Conservation (phyloP, 306 rosid species). For the Casuarina glauca region DNA sequence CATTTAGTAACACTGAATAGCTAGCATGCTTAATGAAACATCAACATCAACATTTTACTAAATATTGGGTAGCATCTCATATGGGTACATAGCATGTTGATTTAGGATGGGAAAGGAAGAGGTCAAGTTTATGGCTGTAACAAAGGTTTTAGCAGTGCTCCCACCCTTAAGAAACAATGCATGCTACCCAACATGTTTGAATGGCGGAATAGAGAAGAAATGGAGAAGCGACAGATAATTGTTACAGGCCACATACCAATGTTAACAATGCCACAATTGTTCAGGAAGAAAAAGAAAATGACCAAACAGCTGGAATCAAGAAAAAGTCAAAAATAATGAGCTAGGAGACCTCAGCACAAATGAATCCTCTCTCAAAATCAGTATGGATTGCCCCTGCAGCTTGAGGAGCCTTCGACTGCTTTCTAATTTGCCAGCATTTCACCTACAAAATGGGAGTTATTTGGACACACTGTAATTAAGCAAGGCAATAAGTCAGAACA, state of each 20-base stretch:
- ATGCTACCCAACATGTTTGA: neutral
- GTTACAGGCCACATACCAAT: neutral
- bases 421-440: conserved; percentile 98
- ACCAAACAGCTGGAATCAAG: conserved; percentile 1
- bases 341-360: conserved; percentile 89
- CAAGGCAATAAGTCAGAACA: conserved; percentile 1
- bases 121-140: conserved; percentile 14
- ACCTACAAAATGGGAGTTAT: conserved; percentile 60
- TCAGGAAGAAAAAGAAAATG: conserved; percentile 12
- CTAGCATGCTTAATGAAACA: neutral
- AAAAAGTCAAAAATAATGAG: conserved; percentile 16
- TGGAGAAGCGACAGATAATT: neutral
- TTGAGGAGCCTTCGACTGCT: conserved; percentile 95
- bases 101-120: neutral
- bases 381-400: conserved; percentile 98
- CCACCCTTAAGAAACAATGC: neutral
- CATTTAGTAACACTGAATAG: neutral
- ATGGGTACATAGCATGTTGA: neutral
- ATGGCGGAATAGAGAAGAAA: neutral
- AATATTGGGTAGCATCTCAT: neutral
- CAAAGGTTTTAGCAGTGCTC: neutral
- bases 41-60: neutral
- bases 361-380: conserved; percentile 95
- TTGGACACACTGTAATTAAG: neutral
- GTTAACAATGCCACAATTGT: conserved; percentile 8